Conservation (phyloP, 225 moss, liverwort and hornwort genomes). For the Polytrichum formosum region DNA sequence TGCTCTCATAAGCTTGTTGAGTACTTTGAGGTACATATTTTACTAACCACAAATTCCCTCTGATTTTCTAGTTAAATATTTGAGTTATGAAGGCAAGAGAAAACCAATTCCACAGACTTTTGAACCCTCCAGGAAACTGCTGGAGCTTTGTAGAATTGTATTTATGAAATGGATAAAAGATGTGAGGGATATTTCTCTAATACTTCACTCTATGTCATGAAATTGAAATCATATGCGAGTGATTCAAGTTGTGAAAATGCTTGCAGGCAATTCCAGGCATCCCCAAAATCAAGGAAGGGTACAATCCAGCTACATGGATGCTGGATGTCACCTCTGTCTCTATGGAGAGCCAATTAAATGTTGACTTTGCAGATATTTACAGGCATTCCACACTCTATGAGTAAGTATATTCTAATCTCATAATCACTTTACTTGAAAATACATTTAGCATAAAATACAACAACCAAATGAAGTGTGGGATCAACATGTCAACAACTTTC, state of each 20-base stretch:
- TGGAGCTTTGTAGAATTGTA: no score
- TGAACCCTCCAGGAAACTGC: no score
- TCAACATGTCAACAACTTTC: no score
- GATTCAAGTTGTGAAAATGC: background rate
- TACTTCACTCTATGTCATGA: no score
- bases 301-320: conserved; percentile 95
- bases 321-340: conserved; percentile 59
- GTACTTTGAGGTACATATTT: conserved; percentile 64
- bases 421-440: background rate
- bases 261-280: conserved; percentile 63
- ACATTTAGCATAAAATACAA: no score
- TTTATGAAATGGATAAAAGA: no score
- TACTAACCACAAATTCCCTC: background rate
- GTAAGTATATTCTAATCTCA: conserved; percentile 29
- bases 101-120: no score
- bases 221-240: no score
- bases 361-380: conserved; percentile 76
- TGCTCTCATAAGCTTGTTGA: conserved; percentile 75
- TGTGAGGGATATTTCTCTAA: no score
- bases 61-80: no score
- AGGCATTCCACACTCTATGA: conserved; percentile 38
- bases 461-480: no score
- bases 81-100: no score
- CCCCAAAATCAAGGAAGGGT: conserved; percentile 67
- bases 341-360: conserved; percentile 46